Base-by-base conservation (phyloP, 805 yeast genomes). In the Ogataea henricii region DNA sequence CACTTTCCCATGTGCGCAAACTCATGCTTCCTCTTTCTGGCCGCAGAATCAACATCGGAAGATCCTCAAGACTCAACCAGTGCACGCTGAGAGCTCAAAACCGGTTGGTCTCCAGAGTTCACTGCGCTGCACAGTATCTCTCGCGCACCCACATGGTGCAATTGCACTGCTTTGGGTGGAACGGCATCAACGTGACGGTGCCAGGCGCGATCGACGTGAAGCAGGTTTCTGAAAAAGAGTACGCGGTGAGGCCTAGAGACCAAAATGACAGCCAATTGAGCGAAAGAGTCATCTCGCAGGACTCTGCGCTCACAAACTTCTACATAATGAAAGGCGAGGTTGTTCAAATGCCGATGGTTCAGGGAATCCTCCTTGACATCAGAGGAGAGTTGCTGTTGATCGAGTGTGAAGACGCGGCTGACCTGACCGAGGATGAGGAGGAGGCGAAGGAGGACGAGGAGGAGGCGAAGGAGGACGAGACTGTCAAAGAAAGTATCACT, bases 151-250 rank as follows among this genome's bases (percentile, higher is more conserved):
- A 77, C 27, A 57, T 71, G 39, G 64, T 89, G 38, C 70, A 68
- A 13, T 63, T 92, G 43, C 77, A 77, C 38, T 92, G 97, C 65
- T 65, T 81, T 46, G 97, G 98, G 3, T 78, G 82, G 68, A 92
- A 92, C 64, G 97, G 97, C 9, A 69, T 87, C 43, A 75, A 78
- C 8, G 77, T 90, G 16, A 72, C 78, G 4, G 77, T 89, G 34
- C 94, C 96, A 0, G 67, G 64, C 16, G 56, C 59, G 16, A 54
- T 72, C 10, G 55, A 64, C 14, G 73, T 73, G 36, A 39, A 47
- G 23, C 26, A 48, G 13, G 34, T 58, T 10, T 35, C 45, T 13
- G 54, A 62, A 8, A 51, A 55, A 17, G 50, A 49, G 22, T 62
- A 55, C 30, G 40, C 49, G 26, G 53, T 64, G 27, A 37, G 40